Evolutionary conservation across 495 filamentous ascomycete genomes (phyloP).

Genomic region (Acidiella bohemica): DNA sequence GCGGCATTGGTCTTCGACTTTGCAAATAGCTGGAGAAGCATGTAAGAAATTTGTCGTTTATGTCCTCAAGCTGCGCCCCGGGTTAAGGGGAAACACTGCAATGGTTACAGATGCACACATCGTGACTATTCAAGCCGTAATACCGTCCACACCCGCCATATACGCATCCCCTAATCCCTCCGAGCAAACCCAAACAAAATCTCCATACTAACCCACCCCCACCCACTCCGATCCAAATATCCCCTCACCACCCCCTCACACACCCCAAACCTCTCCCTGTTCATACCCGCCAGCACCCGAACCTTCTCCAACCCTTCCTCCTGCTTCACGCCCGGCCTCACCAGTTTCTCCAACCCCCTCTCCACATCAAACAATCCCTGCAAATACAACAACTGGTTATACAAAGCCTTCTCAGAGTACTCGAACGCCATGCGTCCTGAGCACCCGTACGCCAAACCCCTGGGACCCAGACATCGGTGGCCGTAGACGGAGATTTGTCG

Average conservation of each 20-base stretch:
- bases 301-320: conserved; percentile 44
- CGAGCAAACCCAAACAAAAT: conserved; percentile 62
- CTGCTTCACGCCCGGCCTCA: conserved; percentile 31
- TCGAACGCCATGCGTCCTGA: conserved; percentile 81
- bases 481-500: conserved; percentile 87
- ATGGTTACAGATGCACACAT: no score
- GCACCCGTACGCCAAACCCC: conserved; percentile 68
- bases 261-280: conserved; percentile 61
- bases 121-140: no score
- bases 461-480: conserved; percentile 73
- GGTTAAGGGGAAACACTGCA: no score
- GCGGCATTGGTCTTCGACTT: no score
- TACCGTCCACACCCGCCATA: no score
- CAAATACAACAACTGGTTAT: conserved; percentile 90
- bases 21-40: no score
- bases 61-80: no score
- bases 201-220: conserved; percentile 96
- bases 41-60: no score
- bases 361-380: conserved; percentile 78
- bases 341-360: conserved; percentile 47
- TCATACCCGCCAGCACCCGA: conserved; percentile 61
- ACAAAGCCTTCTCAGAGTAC: conserved; percentile 74
- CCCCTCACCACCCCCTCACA: conserved; percentile 64
- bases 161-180: no score
- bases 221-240: conserved; percentile 85